Percentiles rank a stretch among this genome's conserved stretches.
These are phyloP conservation scores for Linum usitatissimum DNA, from an alignment of 345 rosid species.

Conservation along the genomic window DNA sequence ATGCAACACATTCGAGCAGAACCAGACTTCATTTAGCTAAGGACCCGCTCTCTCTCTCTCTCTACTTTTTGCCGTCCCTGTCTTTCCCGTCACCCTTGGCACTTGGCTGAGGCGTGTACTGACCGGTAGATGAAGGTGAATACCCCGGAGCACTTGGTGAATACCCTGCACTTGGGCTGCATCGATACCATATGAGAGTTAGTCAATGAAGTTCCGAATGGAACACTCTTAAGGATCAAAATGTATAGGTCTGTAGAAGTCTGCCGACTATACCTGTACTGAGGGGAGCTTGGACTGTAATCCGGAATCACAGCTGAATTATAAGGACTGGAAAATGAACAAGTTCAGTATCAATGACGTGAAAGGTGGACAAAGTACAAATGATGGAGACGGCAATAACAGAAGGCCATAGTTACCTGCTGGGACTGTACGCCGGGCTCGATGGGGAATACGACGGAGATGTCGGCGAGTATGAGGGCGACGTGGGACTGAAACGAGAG, in stretches of 20 bases:
- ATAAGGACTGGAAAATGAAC: conserved; percentile 44
- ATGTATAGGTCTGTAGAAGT: no score
- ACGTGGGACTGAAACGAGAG: conserved; percentile 58
- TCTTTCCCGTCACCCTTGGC: conserved; percentile 36
- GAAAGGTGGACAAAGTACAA: no score
- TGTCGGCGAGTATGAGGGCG: conserved; percentile 85
- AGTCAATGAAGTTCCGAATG: not conserved
- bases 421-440: conserved; percentile 83
- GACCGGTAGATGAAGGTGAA: conserved; percentile 73
- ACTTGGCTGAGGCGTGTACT: conserved; percentile 60
- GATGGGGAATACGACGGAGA: conserved; percentile 92
- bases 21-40: not conserved
- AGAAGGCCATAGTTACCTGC: conserved; percentile 43
- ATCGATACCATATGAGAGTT: conserved; percentile 2
- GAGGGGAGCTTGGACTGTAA: conserved; percentile 69
- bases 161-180: conserved; percentile 73
- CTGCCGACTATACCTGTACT: conserved; percentile 30
- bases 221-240: no score
- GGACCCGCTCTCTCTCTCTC: not conserved
- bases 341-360: no score
- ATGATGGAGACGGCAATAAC: not conserved
- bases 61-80: conserved; percentile 15
- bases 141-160: conserved; percentile 76
- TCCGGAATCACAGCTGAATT: conserved; percentile 64
- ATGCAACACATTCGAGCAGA: no score